Evolutionary conservation across 352 stramenopile species (phyloP).

Genomic region (Phytophthora capsici): DNA sequence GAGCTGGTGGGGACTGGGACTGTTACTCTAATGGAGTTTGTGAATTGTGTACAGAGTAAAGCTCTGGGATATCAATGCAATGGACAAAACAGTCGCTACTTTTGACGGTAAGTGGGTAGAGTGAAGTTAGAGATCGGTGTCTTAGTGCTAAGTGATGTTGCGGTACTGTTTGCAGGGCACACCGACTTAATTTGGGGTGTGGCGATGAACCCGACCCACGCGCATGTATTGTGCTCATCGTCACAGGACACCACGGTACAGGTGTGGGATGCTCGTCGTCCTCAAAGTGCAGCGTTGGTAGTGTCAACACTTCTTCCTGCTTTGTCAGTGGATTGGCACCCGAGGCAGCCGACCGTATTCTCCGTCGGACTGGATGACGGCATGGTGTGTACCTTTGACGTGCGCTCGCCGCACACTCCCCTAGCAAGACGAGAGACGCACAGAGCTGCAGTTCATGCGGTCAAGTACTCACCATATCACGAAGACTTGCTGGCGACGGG

Average conservation of each 20-base stretch:
- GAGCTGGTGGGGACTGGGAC: background rate
- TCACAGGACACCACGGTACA: constrained; percentile 77
- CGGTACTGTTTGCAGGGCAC: constrained; percentile 46
- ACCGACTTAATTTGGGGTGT: constrained; percentile 80
- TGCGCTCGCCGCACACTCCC: constrained; percentile 49
- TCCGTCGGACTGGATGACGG: constrained; percentile 74
- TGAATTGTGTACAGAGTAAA: constrained; percentile 57
- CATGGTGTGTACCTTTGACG: constrained; percentile 71
- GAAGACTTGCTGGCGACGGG: constrained; percentile 66
- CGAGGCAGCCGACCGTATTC: constrained; percentile 58
- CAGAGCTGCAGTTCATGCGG: constrained; percentile 52
- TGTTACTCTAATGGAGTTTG: constrained; percentile 1
- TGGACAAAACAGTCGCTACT: constrained; percentile 56
- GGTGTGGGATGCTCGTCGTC: constrained; percentile 75
- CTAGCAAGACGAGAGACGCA: constrained; percentile 53
- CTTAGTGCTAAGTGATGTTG: constrained; percentile 2
- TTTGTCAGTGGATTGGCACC: constrained; percentile 77
- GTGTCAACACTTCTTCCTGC: constrained; percentile 51
- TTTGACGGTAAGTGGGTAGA: constrained; percentile 48
- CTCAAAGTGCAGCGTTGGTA: constrained; percentile 42
- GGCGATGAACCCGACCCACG: constrained; percentile 49
- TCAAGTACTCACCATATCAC: constrained; percentile 74
- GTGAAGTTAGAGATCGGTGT: background rate
- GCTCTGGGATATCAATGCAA: constrained; percentile 68
- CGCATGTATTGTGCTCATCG: constrained; percentile 57